Base-by-base conservation (phyloP, 2,329 filamentous ascomycete genomes). In the Blastomyces percursus region DNA sequence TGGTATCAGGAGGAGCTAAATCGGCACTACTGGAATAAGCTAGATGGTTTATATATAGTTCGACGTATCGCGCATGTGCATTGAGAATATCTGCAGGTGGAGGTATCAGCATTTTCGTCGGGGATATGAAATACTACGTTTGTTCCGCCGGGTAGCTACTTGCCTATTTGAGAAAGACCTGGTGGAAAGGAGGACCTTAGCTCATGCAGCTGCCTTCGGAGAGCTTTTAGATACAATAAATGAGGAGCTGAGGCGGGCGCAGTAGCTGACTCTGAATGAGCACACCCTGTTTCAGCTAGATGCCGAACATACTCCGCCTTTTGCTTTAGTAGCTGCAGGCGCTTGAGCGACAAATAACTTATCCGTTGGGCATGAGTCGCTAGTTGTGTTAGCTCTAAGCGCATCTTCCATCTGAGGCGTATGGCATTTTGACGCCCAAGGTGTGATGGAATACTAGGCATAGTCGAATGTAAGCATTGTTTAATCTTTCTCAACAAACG, bases 361-460 rank as follows among this genome's bases (percentile, higher is more conserved):
- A 64, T 77, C 75, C 0, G 67, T 63, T 5, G 68, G 65, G 42
- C 66, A 73, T 30, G 66, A 52, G 2, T 69, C 67, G 61, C 62
- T 73, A 1, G 63, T 64, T 50, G 64, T 63, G 6, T 77, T 67
- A 21, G 70, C 60, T 50, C 59, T 67, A 59, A 76, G 70, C 1
- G 69, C 69, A 42, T 75, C 71, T 63, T 76, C 75, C 74, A 77
- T 76, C 60, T 73, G 71, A n/a, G 71, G 65, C 2, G 73, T 51
- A 76, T 59, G 21, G 74, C 67, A 46, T 75, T 73, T 62, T 71
- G 68, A 30, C 72, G 71, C 1, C 69, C 69, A 64, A 75, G 69
- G 56, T 75, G 72, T 7, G 71, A 71, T 6, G 74, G 73, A 54
- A 76, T 67, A 66, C 71, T 73, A 61, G 35, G 19, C 19, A 57